phyloP scores from a whole-genome alignment of 2,329 filamentous ascomycete species.

The Arthroderma sp. region DNA sequence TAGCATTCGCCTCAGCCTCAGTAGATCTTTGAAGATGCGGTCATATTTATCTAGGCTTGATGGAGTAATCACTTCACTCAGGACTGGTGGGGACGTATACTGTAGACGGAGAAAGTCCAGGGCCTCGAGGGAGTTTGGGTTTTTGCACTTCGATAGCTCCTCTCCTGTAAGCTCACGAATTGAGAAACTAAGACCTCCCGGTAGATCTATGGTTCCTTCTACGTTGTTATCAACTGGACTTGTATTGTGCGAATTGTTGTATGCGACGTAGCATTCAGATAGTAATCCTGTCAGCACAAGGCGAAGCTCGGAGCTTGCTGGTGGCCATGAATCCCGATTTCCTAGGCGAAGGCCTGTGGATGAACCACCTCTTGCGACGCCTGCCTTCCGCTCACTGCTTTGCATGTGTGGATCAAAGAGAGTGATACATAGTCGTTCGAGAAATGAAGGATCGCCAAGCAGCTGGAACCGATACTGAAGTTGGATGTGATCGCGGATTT shows the following conservation, averaged over 20 bases:
- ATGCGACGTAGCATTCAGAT: constrained; percentile 52
- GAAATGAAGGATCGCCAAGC: constrained; percentile 72
- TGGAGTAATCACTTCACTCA: constrained; percentile 61
- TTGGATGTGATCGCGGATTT: constrained; percentile 56
- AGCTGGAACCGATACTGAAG: constrained; percentile 72
- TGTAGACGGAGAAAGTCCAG: constrained; percentile 85
- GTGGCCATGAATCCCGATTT: constrained; percentile 76
- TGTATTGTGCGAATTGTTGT: constrained; percentile 6
- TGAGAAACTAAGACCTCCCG: constrained; percentile 65
- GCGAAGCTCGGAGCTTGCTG: constrained; percentile 83
- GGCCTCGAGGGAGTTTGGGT: constrained; percentile 70
- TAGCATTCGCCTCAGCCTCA: constrained; percentile 65
- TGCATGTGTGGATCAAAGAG: constrained; percentile 75
- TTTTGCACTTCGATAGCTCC: constrained; percentile 71
- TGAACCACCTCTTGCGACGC: constrained; percentile 54
- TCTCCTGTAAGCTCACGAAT: constrained; percentile 66
- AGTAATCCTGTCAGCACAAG: constrained; percentile 78
- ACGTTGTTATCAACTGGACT: constrained; percentile 12
- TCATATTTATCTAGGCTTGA: constrained; percentile 68
- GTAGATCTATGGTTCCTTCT: constrained; percentile 34
- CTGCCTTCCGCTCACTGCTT: constrained; percentile 59
- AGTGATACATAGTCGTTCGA: constrained; percentile 63
- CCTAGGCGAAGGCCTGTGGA: constrained; percentile 72
- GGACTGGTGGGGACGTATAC: constrained; percentile 61
- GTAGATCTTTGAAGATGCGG: constrained; percentile 63